These are phyloP conservation scores for Microbotryum scabiosae DNA, from an alignment of 1,284 basidiomycete species.

Conservation along the genomic window DNA sequence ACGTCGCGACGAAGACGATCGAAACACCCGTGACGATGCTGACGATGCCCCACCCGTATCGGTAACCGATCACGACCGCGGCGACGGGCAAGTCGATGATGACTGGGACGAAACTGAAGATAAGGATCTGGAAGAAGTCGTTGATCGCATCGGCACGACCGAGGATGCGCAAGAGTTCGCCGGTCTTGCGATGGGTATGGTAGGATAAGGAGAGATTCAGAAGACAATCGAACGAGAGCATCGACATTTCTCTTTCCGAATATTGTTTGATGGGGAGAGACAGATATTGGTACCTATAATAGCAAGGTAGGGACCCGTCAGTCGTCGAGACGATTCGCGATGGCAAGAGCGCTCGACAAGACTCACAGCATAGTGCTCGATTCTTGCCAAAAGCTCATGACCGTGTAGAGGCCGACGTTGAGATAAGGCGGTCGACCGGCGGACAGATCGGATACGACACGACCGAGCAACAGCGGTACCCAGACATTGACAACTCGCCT, in stretches of 20 bases:
- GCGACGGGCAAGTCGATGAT: conserved; percentile 46
- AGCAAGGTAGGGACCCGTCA: conserved; percentile 7
- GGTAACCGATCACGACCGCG: conserved; percentile 32
- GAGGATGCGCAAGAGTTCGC: conserved; percentile 58
- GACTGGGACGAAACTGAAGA: conserved; percentile 72
- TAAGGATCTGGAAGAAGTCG: conserved; percentile 40
- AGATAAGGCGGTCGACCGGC: conserved; percentile 36
- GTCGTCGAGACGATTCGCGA: background rate
- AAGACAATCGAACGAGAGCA: conserved; percentile 67
- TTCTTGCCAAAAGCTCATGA: conserved; percentile 42
- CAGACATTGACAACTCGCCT: conserved; percentile 61
- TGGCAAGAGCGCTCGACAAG: background rate
- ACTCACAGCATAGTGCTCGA: conserved; percentile 39
- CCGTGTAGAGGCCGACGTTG: conserved; percentile 37
- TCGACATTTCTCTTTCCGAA: conserved; percentile 54
- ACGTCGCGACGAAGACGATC: conserved; percentile 62
- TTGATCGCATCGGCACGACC: conserved; percentile 47
- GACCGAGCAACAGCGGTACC: conserved; percentile 63
- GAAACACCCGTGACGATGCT: conserved; percentile 66
- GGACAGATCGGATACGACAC: conserved; percentile 49
- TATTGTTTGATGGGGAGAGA: conserved; percentile 56
- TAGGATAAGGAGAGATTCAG: conserved; percentile 76
- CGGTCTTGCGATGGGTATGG: conserved; percentile 63
- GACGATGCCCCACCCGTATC: conserved; percentile 44
- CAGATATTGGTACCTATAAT: conserved; percentile 29